These are phyloP conservation scores for Trichosporon ovoides DNA, from an alignment of 1,284 basidiomycete genomes.

Conservation along the genomic window DNA sequence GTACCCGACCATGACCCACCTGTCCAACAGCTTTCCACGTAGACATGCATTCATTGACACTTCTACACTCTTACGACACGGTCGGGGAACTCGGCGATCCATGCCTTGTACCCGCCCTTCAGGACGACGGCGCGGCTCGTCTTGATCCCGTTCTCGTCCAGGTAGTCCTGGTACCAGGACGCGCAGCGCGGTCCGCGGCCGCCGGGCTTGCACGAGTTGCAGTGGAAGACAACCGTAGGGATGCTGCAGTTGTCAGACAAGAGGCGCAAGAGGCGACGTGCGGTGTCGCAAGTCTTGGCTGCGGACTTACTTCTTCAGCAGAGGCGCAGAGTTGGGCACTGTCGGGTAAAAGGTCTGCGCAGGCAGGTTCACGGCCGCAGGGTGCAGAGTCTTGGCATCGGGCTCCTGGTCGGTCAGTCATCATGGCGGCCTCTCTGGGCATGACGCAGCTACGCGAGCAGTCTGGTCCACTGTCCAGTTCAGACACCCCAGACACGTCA, in stretches of 20 bases:
- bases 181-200: slow-evolving; percentile 40
- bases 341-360: slow-evolving; percentile 37
- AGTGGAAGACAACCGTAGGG: slow-evolving; percentile 41
- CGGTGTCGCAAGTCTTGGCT: neutral
- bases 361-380: slow-evolving; percentile 36
- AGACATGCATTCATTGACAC: neutral
- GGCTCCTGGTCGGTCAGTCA: neutral
- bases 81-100: slow-evolving; percentile 17
- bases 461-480: too few relatives aligned
- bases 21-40: too few relatives aligned
- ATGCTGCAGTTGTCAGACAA: slow-evolving; percentile 13
- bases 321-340: slow-evolving; percentile 17
- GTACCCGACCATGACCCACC: neutral
- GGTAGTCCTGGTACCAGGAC: slow-evolving; percentile 41
- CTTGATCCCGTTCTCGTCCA: slow-evolving; percentile 22
- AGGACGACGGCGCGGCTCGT: slow-evolving; percentile 28
- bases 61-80: slow-evolving; percentile 12
- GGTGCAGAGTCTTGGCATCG: slow-evolving; percentile 15
- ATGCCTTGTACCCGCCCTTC: slow-evolving; percentile 38
- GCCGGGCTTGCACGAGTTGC: slow-evolving; percentile 28
- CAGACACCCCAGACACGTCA: too few relatives aligned
- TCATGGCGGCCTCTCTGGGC: too few relatives aligned
- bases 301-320: slow-evolving; percentile 21
- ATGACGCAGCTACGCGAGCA: too few relatives aligned
- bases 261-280: too few relatives aligned